Conservation (phyloP, 1,139 yeast species). For the Blastobotrys buckinghamii region DNA sequence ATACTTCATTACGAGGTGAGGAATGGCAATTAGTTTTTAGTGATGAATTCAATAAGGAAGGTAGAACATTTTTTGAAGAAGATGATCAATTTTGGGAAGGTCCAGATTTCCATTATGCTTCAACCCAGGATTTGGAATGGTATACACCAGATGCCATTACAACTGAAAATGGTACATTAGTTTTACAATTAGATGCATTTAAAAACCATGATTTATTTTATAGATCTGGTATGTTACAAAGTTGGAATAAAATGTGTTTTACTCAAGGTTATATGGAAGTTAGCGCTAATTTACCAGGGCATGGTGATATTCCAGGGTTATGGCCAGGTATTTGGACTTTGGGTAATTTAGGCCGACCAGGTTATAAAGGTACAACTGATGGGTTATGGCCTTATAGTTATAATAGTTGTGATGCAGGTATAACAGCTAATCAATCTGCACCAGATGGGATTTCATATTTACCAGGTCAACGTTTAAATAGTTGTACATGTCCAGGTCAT, state of each 20-base stretch:
- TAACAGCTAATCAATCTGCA: slow-evolving; percentile 81
- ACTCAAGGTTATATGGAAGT: slow-evolving; percentile 70
- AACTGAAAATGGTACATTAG: slow-evolving; percentile 61
- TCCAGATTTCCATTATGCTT: slow-evolving; percentile 69
- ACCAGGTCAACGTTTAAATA: slow-evolving; percentile 67
- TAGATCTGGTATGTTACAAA: slow-evolving; percentile 79
- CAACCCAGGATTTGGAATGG: slow-evolving; percentile 83
- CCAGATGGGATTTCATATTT: slow-evolving; percentile 74
- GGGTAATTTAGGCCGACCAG: slow-evolving; percentile 84
- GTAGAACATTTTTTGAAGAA: slow-evolving; percentile 75
- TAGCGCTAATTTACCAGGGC: slow-evolving; percentile 65
- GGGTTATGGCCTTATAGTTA: slow-evolving; percentile 93
- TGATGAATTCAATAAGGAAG: slow-evolving; percentile 79
- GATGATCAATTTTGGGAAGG: slow-evolving; percentile 84
- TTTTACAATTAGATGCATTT: slow-evolving; percentile 66
- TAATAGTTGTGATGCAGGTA: slow-evolving; percentile 77
- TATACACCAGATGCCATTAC: slow-evolving; percentile 76
- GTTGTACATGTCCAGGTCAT: slow-evolving; percentile 68
- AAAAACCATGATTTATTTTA: slow-evolving; percentile 66
- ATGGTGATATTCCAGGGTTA: slow-evolving; percentile 61
- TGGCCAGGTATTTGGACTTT: slow-evolving; percentile 93
- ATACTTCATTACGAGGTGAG: slow-evolving; percentile 49
- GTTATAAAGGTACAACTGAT: slow-evolving; percentile 69
- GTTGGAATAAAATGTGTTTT: slow-evolving; percentile 79
- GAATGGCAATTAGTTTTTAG: slow-evolving; percentile 68